Percentiles rank a stretch among this genome's conserved stretches.
Conservation (phyloP, 192 early-diverging fungal species). For the Umbelopsis sp. region DNA sequence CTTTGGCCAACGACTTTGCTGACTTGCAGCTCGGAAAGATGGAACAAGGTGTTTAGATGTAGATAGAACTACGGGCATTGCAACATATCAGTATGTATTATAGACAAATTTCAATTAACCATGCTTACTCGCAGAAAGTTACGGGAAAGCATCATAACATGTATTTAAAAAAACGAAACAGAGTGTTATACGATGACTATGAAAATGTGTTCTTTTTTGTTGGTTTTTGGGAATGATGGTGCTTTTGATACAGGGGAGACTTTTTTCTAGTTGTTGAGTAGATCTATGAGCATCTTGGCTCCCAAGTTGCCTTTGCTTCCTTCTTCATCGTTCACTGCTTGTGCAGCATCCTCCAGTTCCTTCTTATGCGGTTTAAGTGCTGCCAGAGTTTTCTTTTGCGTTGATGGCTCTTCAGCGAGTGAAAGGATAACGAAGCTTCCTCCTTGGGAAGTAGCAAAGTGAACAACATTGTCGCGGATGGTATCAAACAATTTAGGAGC, state of each 20-base stretch:
- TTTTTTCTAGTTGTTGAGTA: slow-evolving; percentile 13
- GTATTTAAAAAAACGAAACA: slow-evolving; percentile 9
- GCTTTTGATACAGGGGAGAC: neutral
- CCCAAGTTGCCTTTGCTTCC: slow-evolving; percentile 3
- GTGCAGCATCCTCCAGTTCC: slow-evolving; percentile 45
- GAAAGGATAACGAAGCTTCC: slow-evolving; percentile 41
- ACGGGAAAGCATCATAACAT: neutral
- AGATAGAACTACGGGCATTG: neutral
- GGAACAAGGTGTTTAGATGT: slow-evolving; percentile 7
- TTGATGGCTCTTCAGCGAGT: slow-evolving; percentile 37
- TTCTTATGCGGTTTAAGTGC: slow-evolving; percentile 60
- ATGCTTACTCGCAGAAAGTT: neutral
- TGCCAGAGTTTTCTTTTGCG: slow-evolving; percentile 34
- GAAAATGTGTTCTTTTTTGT: neutral
- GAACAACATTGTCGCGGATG: slow-evolving; percentile 29
- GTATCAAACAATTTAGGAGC: slow-evolving; percentile 35
- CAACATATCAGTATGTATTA: neutral
- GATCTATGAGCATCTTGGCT: slow-evolving; percentile 26
- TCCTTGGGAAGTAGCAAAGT: slow-evolving; percentile 41
- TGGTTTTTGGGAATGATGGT: slow-evolving; percentile 1
- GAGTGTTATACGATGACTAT: neutral
- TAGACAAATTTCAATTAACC: slow-evolving; percentile 2
- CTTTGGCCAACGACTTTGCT: slow-evolving; percentile 30
- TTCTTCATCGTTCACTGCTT: neutral
- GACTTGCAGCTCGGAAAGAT: slow-evolving; percentile 23